phyloP scores from a whole-genome alignment of 805 yeast species.

The Saturnispora galanensis region DNA sequence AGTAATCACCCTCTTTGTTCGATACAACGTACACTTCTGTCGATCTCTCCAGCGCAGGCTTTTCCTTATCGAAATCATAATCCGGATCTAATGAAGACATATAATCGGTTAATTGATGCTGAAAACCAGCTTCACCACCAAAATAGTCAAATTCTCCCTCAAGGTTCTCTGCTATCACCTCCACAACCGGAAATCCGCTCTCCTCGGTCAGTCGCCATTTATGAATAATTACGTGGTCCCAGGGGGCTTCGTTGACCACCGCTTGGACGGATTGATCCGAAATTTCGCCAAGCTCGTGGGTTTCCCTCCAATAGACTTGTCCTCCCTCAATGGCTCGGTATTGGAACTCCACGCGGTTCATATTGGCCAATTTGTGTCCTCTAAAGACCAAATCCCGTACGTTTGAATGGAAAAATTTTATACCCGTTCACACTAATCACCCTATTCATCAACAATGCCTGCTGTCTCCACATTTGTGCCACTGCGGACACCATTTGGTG shows the following conservation, averaged over 20 bases:
- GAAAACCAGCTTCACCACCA: background rate
- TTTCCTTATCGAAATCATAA: background rate
- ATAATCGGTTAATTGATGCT: background rate
- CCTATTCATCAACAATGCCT: too few relatives aligned
- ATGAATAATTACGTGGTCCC: background rate
- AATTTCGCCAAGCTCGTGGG: background rate
- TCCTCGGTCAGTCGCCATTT: background rate
- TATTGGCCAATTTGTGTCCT: too few relatives aligned
- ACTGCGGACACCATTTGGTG: background rate
- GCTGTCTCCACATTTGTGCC: too few relatives aligned
- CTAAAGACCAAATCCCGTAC: too few relatives aligned
- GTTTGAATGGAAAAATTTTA: too few relatives aligned
- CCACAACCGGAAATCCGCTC: background rate
- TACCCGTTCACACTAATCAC: too few relatives aligned
- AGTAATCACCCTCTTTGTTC: background rate
- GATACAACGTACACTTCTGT: conserved; percentile 3
- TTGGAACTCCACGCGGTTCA: conserved; percentile 1
- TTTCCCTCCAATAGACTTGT: background rate
- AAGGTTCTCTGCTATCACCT: background rate
- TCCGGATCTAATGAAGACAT: background rate
- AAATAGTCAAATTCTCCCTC: background rate
- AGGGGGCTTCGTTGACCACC: background rate
- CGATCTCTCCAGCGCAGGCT: background rate
- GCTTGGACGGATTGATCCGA: background rate
- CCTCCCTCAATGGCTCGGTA: conserved; percentile 1